Percentiles rank a stretch among this genome's conserved stretches.
Conservation (phyloP, 2,329 filamentous ascomycete species). For the Bipolaris oryzae region DNA sequence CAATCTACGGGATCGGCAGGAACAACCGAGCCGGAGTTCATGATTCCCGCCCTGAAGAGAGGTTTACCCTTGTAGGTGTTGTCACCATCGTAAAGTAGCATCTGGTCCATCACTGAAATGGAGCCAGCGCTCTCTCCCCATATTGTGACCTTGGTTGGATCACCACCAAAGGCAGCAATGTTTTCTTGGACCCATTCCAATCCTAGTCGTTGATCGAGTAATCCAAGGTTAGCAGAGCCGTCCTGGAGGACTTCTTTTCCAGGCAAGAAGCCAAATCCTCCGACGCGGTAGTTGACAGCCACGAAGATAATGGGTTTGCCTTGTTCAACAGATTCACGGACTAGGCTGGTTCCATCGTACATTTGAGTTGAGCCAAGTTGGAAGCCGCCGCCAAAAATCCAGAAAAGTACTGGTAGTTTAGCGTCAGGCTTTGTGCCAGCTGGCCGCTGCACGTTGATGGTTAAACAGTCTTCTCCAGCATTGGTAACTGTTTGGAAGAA, state of each 20-base stretch:
- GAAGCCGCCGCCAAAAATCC: conserved; percentile 56
- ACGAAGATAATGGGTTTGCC: conserved; percentile 75
- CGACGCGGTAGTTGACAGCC: conserved; percentile 77
- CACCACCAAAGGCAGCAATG: conserved; percentile 77
- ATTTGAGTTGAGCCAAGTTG: conserved; percentile 46
- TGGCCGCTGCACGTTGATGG: conserved; percentile 52
- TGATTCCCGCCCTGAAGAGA: conserved; percentile 77
- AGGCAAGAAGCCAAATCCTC: conserved; percentile 74
- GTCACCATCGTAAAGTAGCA: conserved; percentile 74
- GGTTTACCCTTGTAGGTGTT: conserved; percentile 75
- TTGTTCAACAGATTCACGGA: conserved; percentile 52
- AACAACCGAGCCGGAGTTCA: conserved; percentile 58
- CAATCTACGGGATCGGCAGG: conserved; percentile 64
- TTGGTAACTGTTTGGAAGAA: conserved; percentile 47
- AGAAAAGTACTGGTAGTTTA: conserved; percentile 56
- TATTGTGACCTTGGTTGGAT: conserved; percentile 77
- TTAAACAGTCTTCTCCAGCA: conserved; percentile 53
- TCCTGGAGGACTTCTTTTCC: conserved; percentile 71
- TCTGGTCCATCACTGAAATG: conserved; percentile 78
- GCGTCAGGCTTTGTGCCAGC: conserved; percentile 43
- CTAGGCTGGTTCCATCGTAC: conserved; percentile 51
- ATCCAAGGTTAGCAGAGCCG: conserved; percentile 71
- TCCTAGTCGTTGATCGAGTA: conserved; percentile 73
- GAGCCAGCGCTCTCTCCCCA: conserved; percentile 67
- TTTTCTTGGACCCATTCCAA: conserved; percentile 80